phyloP scores from a whole-genome alignment of 2,329 filamentous ascomycete genomes.

The Thelonectria olida region DNA sequence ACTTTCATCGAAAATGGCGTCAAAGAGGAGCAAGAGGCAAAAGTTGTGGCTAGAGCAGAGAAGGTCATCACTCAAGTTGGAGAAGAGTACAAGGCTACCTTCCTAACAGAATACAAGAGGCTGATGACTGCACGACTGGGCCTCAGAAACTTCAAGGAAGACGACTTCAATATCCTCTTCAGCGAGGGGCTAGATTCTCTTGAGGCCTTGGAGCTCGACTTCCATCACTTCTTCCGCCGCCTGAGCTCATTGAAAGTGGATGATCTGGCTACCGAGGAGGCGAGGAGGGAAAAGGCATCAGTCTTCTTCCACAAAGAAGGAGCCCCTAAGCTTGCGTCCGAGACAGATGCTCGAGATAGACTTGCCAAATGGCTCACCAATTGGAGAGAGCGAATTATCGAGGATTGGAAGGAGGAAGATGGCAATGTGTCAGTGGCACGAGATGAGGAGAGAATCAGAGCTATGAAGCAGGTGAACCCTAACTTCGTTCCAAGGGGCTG shows the following conservation, averaged over 20 bases:
- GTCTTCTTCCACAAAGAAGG: conserved; percentile 85
- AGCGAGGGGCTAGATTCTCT: conserved; percentile 85
- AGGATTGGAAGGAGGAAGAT: conserved; percentile 76
- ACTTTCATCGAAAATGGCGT: conserved; percentile 80
- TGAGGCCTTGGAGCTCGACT: conserved; percentile 86
- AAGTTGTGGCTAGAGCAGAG: conserved; percentile 83
- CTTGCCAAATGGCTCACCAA: conserved; percentile 83
- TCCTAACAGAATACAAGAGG: conserved; percentile 87
- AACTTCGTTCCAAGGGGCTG: conserved; percentile 92
- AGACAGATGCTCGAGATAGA: conserved; percentile 70
- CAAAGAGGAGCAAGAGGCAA: conserved; percentile 65
- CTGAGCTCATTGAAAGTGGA: conserved; percentile 71
- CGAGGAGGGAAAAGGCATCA: conserved; percentile 69
- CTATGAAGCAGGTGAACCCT: conserved; percentile 90
- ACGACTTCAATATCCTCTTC: conserved; percentile 83
- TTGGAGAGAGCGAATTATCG: conserved; percentile 76
- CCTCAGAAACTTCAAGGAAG: conserved; percentile 72
- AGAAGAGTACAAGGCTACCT: conserved; percentile 89
- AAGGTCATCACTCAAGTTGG: conserved; percentile 81
- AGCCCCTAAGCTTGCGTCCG: conserved; percentile 64
- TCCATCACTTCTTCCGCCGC: conserved; percentile 91
- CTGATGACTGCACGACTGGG: conserved; percentile 85
- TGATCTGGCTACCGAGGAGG: conserved; percentile 71
- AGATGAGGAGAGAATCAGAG: conserved; percentile 70
- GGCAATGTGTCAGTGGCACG: conserved; percentile 46